Conservation (phyloP, 805 yeast species). For the Wickerhamiella allomyrinae region DNA sequence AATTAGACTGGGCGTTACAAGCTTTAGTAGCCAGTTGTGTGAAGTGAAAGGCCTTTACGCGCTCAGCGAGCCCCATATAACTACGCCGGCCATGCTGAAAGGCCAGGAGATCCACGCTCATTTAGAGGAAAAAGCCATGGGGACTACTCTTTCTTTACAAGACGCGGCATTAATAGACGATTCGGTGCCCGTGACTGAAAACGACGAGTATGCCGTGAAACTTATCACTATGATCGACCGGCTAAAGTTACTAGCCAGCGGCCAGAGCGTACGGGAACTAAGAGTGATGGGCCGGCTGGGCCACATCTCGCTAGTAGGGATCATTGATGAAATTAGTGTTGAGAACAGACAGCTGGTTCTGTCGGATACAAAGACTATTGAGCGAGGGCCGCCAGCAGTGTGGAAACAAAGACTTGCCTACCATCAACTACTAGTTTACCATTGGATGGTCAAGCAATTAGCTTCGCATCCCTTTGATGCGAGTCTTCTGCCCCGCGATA, state of each 20-base stretch:
- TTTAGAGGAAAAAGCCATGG: conserved; percentile 10
- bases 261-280: conserved; percentile 17
- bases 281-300: conserved; percentile 18
- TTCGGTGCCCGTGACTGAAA: not conserved
- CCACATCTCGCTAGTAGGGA: conserved; percentile 16
- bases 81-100: conserved; percentile 9
- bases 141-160: not conserved
- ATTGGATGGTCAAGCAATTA: conserved; percentile 10
- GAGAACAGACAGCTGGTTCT: conserved; percentile 11
- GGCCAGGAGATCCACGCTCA: conserved; percentile 15
- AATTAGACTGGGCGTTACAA: conserved; percentile 18
- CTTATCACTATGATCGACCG: conserved; percentile 9
- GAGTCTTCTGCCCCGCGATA: not conserved
- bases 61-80: conserved; percentile 1
- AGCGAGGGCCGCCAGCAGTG: not conserved
- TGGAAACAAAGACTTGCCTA: conserved; percentile 20
- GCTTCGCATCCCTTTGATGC: not conserved
- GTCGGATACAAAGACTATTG: conserved; percentile 21
- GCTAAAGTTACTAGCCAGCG: conserved; percentile 3
- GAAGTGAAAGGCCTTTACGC: conserved; percentile 16
- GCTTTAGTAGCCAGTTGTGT: conserved; percentile 16
- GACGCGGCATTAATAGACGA: too few species aligned
- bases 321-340: conserved; percentile 17
- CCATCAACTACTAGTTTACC: conserved; percentile 23
- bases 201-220: conserved; percentile 11